Percentiles rank a stretch among this genome's conserved stretches.
Evolutionary conservation across 2,329 filamentous ascomycete genomes (phyloP).

Genomic region (Corniculantispora saksenae): DNA sequence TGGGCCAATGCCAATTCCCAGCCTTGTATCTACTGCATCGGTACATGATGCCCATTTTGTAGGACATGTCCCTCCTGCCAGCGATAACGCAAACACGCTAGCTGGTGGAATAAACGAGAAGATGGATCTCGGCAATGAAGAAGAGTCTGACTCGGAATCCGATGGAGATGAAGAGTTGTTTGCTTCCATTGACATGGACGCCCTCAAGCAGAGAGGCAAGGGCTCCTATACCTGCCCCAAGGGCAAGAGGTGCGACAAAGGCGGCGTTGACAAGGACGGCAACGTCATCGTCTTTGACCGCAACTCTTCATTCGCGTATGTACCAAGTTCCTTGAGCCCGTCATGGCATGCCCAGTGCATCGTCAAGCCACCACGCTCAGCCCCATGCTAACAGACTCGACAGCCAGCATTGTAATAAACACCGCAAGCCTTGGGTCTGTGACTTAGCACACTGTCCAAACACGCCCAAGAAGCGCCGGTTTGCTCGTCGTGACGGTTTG

Average conservation of each 20-base stretch:
- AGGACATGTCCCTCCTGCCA: neutral
- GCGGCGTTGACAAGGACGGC: constrained; percentile 41
- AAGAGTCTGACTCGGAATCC: constrained; percentile 33
- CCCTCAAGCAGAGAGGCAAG: constrained; percentile 42
- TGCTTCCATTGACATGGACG: constrained; percentile 39
- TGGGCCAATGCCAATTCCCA: neutral
- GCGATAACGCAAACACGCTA: neutral
- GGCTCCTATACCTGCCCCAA: constrained; percentile 40
- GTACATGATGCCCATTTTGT: neutral
- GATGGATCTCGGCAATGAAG: constrained; percentile 15
- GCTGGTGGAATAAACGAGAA: constrained; percentile 3
- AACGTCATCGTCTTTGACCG: constrained; percentile 41
- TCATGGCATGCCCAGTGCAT: neutral
- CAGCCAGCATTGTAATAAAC: constrained; percentile 46
- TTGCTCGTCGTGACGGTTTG: constrained; percentile 44
- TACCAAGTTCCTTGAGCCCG: constrained; percentile 1
- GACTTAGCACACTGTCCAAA: constrained; percentile 42
- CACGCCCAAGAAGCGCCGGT: constrained; percentile 42
- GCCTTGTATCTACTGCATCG: neutral
- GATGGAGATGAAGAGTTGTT: constrained; percentile 37
- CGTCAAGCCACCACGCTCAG: neutral
- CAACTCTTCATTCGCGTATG: constrained; percentile 43
- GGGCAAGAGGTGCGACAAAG: constrained; percentile 39
- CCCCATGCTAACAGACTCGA: neutral
- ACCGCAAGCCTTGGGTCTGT: constrained; percentile 44